A percentile compares a stretch with the other conserved stretches of the same genome.
Conservation (phyloP, 805 yeast genomes). For the Dipodascopsis tothii region DNA sequence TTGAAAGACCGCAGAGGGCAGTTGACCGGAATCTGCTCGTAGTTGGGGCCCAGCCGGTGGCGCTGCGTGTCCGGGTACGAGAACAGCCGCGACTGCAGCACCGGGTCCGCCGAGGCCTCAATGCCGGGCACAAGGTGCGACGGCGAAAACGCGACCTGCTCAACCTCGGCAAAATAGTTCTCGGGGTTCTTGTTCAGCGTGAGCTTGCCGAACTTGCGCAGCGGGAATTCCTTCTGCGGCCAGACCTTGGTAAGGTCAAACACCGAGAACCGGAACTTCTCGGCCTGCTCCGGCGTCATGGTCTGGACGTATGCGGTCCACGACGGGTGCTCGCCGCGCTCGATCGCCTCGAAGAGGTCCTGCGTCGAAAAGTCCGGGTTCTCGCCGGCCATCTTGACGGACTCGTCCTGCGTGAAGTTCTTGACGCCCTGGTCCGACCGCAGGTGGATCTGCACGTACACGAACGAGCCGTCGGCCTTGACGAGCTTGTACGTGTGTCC, state of each 20-base stretch:
- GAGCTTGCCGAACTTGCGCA: conserved; percentile 49
- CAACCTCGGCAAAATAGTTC: conserved; percentile 47
- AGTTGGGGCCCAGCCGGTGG: conserved; percentile 65
- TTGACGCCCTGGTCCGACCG: conserved; percentile 46
- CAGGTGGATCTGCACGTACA: conserved; percentile 52
- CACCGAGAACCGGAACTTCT: conserved; percentile 41
- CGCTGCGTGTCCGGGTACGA: conserved; percentile 73
- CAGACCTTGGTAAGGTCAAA: conserved; percentile 52
- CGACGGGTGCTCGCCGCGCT: conserved; percentile 43
- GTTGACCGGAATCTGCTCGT: conserved; percentile 60
- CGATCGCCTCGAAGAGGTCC: conserved; percentile 42
- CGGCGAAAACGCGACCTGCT: conserved; percentile 62
- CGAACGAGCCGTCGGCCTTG: conserved; percentile 43
- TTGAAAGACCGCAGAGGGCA: conserved; percentile 43
- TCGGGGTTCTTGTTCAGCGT: conserved; percentile 49
- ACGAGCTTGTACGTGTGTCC: conserved; percentile 58
- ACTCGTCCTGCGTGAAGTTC: conserved; percentile 41
- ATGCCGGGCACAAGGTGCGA: conserved; percentile 66
- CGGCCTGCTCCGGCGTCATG: conserved; percentile 52
- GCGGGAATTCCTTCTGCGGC: conserved; percentile 51
- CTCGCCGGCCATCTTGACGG: conserved; percentile 40
- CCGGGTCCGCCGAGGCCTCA: conserved; percentile 73
- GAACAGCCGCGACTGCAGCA: conserved; percentile 66
- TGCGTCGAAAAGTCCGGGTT: conserved; percentile 46
- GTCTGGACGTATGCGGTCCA: conserved; percentile 52